Evolutionary conservation across 2,329 filamentous ascomycete genomes (phyloP).

Genomic region (Botrytis byssoidea): DNA sequence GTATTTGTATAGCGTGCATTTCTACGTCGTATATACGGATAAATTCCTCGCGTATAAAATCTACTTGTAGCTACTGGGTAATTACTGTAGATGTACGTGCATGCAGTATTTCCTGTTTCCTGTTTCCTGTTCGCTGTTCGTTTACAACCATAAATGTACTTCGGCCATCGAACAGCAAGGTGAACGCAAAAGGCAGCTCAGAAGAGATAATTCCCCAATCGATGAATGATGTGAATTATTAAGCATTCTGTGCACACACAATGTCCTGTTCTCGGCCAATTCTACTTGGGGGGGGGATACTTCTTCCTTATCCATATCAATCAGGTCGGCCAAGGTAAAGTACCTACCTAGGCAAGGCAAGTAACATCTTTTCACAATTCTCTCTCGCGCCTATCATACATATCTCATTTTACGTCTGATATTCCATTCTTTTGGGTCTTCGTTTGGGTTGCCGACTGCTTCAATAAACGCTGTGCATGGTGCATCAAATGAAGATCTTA

Average conservation of each 20-base stretch:
- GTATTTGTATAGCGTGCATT: neutral
- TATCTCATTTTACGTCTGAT: constrained; percentile 1
- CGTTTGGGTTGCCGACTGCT: constrained; percentile 16
- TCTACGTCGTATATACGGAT: neutral
- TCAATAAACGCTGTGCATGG: constrained; percentile 23
- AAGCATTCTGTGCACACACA: neutral
- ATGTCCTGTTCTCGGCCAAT: constrained; percentile 1
- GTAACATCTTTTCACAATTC: constrained; percentile 12
- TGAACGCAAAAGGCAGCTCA: neutral
- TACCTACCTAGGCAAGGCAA: neutral
- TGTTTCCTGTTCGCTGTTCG: too few relatives aligned
- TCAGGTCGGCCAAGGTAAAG: constrained; percentile 7
- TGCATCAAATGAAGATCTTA: constrained; percentile 21
- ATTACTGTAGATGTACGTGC: neutral
- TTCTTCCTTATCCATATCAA: neutral
- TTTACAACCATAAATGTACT: neutral
- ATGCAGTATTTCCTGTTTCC: neutral
- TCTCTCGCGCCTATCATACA: constrained; percentile 20
- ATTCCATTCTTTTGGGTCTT: neutral
- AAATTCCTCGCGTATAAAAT: neutral
- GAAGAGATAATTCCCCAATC: neutral
- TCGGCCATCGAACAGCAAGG: neutral
- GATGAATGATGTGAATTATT: neutral
- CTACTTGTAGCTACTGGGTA: neutral
- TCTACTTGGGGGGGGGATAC: neutral